phyloP scores from a whole-genome alignment of 1,284 basidiomycete genomes.

The Thecaphora frezii region DNA sequence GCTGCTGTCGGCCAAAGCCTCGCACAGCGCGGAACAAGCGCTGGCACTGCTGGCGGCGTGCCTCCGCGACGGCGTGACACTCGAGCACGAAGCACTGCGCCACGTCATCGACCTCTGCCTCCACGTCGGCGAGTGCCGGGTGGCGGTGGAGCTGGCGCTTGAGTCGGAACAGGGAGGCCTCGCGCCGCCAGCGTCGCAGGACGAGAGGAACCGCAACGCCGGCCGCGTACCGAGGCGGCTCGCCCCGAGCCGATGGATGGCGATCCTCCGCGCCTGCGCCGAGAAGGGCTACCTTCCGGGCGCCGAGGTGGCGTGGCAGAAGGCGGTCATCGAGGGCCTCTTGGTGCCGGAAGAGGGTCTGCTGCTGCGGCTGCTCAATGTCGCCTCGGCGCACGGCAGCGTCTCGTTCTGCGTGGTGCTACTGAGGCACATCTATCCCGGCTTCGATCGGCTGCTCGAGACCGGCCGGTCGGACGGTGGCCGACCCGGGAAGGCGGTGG shows the following conservation, averaged over 20 bases:
- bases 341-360: slow-evolving; percentile 40
- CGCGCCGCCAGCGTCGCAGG: background rate
- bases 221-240: slow-evolving; percentile 17
- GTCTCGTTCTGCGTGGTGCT: slow-evolving; percentile 18
- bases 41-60: slow-evolving; percentile 30
- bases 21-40: slow-evolving; percentile 38
- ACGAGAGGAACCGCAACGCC: background rate
- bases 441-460: background rate
- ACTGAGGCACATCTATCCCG: slow-evolving; percentile 13
- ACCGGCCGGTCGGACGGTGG: background rate
- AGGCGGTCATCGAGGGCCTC: slow-evolving; percentile 14
- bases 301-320: slow-evolving; percentile 41
- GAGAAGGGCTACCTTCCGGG: slow-evolving; percentile 35
- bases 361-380: slow-evolving; percentile 20
- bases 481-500: no score
- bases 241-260: slow-evolving; percentile 41
- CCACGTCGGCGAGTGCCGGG: slow-evolving; percentile 26
- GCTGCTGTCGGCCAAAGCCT: slow-evolving; percentile 25
- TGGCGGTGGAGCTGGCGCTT: slow-evolving; percentile 35
- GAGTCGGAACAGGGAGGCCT: slow-evolving; percentile 23
- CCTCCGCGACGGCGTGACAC: slow-evolving; percentile 7
- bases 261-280: slow-evolving; percentile 37
- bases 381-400: slow-evolving; percentile 35
- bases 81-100: slow-evolving; percentile 16
- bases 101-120: slow-evolving; percentile 17